These are phyloP conservation scores for Fusarium sp. DNA, from an alignment of 2,329 filamentous ascomycete species.

Conservation along the genomic window DNA sequence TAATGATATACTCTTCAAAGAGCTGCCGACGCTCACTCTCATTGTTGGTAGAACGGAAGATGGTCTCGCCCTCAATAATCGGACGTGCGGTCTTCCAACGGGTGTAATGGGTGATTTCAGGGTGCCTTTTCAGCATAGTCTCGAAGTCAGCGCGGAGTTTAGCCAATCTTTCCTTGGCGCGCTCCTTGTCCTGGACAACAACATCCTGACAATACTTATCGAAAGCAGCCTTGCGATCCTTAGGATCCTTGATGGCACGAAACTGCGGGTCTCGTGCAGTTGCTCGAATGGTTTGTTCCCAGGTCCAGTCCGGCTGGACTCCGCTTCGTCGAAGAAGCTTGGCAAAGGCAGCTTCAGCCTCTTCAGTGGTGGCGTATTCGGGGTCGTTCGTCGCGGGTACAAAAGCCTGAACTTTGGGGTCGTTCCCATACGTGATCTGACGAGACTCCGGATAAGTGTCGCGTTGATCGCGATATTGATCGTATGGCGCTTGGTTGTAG, in stretches of 20 bases:
- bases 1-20: constrained; percentile 91
- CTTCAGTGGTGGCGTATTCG: constrained; percentile 81
- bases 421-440: constrained; percentile 66
- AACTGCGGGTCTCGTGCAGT: constrained; percentile 93
- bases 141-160: constrained; percentile 95
- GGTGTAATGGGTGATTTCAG: constrained; percentile 96
- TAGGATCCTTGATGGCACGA: constrained; percentile 90
- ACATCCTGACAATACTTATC: constrained; percentile 95
- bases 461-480: constrained; percentile 51
- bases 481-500: constrained; percentile 48
- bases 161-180: constrained; percentile 88
- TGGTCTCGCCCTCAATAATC: constrained; percentile 93
- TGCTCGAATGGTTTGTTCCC: constrained; percentile 87
- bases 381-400: constrained; percentile 74
- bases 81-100: constrained; percentile 96
- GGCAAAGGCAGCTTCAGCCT: constrained; percentile 91
- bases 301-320: constrained; percentile 91
- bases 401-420: constrained; percentile 66
- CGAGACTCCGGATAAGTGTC: constrained; percentile 62
- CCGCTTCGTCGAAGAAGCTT: constrained; percentile 87
- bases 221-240: constrained; percentile 88
- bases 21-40: constrained; percentile 88
- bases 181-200: constrained; percentile 91
- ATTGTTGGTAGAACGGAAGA: constrained; percentile 89
- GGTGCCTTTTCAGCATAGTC: constrained; percentile 94